Percentiles rank a stretch among this genome's conserved stretches.
These are phyloP conservation scores for Pichia pseudocactophila DNA, from an alignment of 805 yeast species.

Conservation along the genomic window DNA sequence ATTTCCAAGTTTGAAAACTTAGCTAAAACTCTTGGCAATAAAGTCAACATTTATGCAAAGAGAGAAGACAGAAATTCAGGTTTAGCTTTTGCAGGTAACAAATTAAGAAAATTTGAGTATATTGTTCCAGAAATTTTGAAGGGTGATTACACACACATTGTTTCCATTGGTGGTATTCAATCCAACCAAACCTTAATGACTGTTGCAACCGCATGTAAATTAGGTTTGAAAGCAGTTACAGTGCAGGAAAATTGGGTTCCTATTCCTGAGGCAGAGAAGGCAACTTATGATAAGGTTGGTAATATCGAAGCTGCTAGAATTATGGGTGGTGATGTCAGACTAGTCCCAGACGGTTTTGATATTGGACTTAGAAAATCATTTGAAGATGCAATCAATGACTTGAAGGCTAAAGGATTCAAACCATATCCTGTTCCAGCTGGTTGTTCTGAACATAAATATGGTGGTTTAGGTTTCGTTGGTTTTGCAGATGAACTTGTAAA, in stretches of 20 bases:
- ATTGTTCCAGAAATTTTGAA: conserved; percentile 28
- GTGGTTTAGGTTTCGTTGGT: conserved; percentile 31
- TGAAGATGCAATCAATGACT: conserved; percentile 24
- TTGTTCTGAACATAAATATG: conserved; percentile 29
- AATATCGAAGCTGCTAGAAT: conserved; percentile 30
- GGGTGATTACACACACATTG: conserved; percentile 29
- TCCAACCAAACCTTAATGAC: conserved; percentile 30
- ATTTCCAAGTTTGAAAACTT: conserved; percentile 26
- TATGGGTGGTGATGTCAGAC: conserved; percentile 30
- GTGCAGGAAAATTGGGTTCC: conserved; percentile 32
- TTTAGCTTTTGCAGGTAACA: conserved; percentile 30
- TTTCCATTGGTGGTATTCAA: conserved; percentile 30
- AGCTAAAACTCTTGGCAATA: conserved; percentile 23
- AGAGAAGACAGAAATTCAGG: conserved; percentile 31
- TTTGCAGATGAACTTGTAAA: conserved; percentile 28
- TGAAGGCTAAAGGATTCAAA: conserved; percentile 23
- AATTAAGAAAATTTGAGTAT: conserved; percentile 27
- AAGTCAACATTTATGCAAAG: conserved; percentile 28
- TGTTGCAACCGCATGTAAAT: conserved; percentile 29
- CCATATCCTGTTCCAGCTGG: conserved; percentile 33
- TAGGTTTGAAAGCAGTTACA: conserved; percentile 28
- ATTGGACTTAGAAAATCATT: conserved; percentile 30
- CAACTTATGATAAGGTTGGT: conserved; percentile 28
- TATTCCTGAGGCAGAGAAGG: conserved; percentile 25
- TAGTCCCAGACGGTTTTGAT: conserved; percentile 28